phyloP scores from a whole-genome alignment of 257 asterid species.

The Misopates orontium region DNA sequence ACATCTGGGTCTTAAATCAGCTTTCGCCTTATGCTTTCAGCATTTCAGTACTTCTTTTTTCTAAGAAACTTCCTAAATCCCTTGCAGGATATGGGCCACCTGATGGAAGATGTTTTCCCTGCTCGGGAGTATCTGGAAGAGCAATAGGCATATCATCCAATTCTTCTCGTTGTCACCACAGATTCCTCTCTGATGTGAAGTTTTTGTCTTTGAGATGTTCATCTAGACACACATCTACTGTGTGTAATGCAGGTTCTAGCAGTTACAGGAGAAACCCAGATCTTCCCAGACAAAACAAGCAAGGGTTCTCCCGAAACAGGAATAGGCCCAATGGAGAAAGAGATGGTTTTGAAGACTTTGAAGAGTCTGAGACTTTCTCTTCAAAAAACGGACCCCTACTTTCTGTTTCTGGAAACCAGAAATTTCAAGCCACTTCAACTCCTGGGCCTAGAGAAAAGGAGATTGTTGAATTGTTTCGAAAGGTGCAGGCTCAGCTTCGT shows the following conservation, averaged over 20 bases:
- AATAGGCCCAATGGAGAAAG: conserved; percentile 62
- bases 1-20: neutral
- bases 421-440: conserved; percentile 62
- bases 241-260: conserved; percentile 64
- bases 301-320: conserved; percentile 63
- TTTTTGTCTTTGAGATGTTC: conserved; percentile 39
- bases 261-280: conserved; percentile 70
- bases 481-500: conserved; percentile 91
- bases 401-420: conserved; percentile 52
- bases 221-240: conserved; percentile 40
- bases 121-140: conserved; percentile 61
- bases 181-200: conserved; percentile 40
- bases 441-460: conserved; percentile 94
- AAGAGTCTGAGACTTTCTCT: conserved; percentile 62
- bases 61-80: conserved; percentile 21
- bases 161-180: conserved; percentile 42
- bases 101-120: conserved; percentile 57
- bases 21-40: conserved; percentile 9
- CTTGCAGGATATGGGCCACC: conserved; percentile 63
- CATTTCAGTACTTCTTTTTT: neutral
- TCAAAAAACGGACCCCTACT: conserved; percentile 72
- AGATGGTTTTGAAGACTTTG: conserved; percentile 60
- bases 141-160: conserved; percentile 46
- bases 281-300: conserved; percentile 67
- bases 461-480: conserved; percentile 86